Evolutionary conservation across 495 filamentous ascomycete genomes (phyloP).

Genomic region (Bombardia bombarda): DNA sequence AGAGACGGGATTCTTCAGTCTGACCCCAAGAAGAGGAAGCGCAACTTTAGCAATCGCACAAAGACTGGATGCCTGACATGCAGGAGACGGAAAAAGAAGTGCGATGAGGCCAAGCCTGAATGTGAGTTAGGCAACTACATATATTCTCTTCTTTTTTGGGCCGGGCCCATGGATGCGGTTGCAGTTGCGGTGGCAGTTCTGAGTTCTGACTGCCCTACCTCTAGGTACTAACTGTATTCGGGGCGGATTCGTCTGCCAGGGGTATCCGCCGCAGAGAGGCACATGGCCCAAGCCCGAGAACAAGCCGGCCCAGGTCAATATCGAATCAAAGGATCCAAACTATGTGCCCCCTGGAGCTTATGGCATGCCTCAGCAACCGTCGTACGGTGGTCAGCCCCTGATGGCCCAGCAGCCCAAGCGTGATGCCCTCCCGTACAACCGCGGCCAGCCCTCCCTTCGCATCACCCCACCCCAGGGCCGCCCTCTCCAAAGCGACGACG

Average conservation of each 20-base stretch:
- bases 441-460: constrained; percentile 42
- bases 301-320: constrained; percentile 59
- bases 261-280: constrained; percentile 70
- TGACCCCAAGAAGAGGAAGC: constrained; percentile 72
- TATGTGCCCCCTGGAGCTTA: constrained; percentile 52
- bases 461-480: constrained; percentile 49
- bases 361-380: constrained; percentile 44
- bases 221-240: constrained; percentile 87
- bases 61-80: constrained; percentile 95
- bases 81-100: constrained; percentile 91
- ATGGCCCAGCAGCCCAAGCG: constrained; percentile 32
- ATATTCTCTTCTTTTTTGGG: not conserved
- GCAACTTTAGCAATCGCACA: constrained; percentile 90
- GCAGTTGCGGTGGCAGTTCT: not conserved
- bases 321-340: constrained; percentile 74
- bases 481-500: constrained; percentile 40
- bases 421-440: constrained; percentile 43
- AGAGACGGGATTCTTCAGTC: constrained; percentile 50
- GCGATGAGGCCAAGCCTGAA: constrained; percentile 84
- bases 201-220: not conserved
- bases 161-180: not conserved
- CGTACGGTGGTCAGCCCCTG: constrained; percentile 1
- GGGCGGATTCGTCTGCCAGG: constrained; percentile 87
- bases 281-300: constrained; percentile 58
- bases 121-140: no score